These are phyloP conservation scores for Solanum chacoense DNA, from an alignment of 305 asterid genomes.

Conservation along the genomic window DNA sequence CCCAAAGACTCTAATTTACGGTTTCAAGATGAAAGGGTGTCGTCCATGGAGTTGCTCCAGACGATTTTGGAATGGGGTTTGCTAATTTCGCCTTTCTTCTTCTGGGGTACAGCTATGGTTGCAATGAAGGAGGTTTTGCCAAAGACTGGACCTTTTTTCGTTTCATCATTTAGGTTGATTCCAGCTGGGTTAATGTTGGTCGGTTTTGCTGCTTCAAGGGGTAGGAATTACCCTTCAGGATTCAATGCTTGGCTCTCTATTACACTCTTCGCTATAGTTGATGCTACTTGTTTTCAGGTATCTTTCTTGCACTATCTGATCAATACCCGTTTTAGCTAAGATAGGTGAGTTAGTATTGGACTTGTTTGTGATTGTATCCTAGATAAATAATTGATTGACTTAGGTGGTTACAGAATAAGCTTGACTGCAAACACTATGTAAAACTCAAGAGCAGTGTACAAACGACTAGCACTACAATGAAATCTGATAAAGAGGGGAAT, in stretches of 20 bases:
- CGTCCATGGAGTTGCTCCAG: slow-evolving; percentile 16
- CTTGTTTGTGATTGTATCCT: neutral
- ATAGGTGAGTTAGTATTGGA: neutral
- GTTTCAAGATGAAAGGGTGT: slow-evolving; percentile 6
- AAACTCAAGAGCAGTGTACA: neutral
- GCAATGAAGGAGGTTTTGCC: slow-evolving; percentile 95
- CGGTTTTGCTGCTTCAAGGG: slow-evolving; percentile 47
- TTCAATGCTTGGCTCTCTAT: slow-evolving; percentile 78
- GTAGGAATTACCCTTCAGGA: slow-evolving; percentile 65
- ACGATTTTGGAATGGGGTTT: slow-evolving; percentile 57
- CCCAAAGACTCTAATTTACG: slow-evolving; percentile 16
- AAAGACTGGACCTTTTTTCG: slow-evolving; percentile 73
- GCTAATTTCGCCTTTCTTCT: slow-evolving; percentile 86
- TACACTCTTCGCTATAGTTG: slow-evolving; percentile 59
- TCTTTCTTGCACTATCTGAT: slow-evolving; percentile 14
- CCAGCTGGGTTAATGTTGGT: slow-evolving; percentile 27
- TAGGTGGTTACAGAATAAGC: neutral
- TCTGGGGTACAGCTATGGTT: slow-evolving; percentile 99
- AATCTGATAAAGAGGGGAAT: neutral
- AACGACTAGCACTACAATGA: neutral
- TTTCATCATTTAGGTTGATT: slow-evolving; percentile 73
- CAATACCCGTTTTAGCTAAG: neutral
- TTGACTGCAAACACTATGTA: neutral
- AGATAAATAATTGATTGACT: neutral
- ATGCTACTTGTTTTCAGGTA: slow-evolving; percentile 92